phyloP scores from a whole-genome alignment of 2,329 filamentous ascomycete genomes.

The Tolypocladium tundrense region DNA sequence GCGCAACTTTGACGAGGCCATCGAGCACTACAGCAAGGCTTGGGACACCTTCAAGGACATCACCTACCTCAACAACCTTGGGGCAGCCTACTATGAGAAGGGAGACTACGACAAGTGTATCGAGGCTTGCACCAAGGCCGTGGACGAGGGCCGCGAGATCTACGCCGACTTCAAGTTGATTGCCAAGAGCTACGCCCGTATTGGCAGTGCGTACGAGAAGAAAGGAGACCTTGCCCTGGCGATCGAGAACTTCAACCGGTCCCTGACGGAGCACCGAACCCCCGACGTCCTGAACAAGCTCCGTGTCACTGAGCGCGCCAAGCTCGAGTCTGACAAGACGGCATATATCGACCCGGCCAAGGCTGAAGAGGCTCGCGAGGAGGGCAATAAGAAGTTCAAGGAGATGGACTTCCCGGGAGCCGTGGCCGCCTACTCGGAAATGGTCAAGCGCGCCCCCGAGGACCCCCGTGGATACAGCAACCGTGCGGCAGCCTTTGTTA shows the following conservation, averaged over 20 bases:
- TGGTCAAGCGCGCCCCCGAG: constrained; percentile 89
- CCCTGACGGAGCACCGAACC: constrained; percentile 91
- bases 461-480: constrained; percentile 95
- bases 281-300: constrained; percentile 91
- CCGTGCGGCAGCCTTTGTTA: constrained; percentile 92
- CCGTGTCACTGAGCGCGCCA: constrained; percentile 77
- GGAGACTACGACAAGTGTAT: constrained; percentile 85
- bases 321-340: constrained; percentile 62
- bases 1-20: constrained; percentile 88
- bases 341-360: constrained; percentile 85
- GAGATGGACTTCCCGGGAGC: constrained; percentile 90
- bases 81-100: constrained; percentile 92
- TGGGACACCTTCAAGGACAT: constrained; percentile 96
- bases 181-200: constrained; percentile 94
- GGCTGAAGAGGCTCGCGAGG: constrained; percentile 89
- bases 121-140: constrained; percentile 75
- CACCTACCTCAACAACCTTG: constrained; percentile 93
- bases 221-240: constrained; percentile 69
- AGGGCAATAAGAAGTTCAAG: constrained; percentile 96
- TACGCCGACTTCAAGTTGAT: constrained; percentile 97
- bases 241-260: constrained; percentile 84
- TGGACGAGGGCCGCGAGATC: constrained; percentile 80
- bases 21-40: constrained; percentile 86
- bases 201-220: constrained; percentile 91
- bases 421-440: constrained; percentile 88